Conservation (phyloP, 148 eudicot species). For the Vaccinium corymbosum region DNA sequence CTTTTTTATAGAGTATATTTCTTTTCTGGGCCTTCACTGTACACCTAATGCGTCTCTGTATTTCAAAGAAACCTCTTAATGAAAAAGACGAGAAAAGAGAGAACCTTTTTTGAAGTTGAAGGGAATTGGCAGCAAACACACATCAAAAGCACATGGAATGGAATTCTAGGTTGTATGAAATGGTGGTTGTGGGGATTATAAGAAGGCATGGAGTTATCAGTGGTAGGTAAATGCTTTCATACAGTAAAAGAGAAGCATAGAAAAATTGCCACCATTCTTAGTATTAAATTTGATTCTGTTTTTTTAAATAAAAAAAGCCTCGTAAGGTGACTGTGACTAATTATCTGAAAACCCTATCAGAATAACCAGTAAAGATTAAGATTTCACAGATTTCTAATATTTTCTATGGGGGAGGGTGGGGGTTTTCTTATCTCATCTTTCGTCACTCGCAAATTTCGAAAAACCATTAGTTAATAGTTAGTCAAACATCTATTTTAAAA, state of each 20-base stretch:
- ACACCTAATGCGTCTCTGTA: conserved; percentile 12
- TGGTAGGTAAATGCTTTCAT: conserved; percentile 58
- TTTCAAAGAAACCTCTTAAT: neutral
- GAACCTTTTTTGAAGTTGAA: conserved; percentile 19
- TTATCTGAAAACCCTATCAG: conserved; percentile 4
- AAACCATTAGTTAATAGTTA: conserved; percentile 11
- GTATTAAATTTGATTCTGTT: neutral
- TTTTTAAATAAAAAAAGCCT: neutral
- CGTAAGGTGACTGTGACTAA: conserved; percentile 26
- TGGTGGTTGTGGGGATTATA: conserved; percentile 31
- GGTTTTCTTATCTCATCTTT: neutral
- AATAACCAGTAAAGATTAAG: neutral
- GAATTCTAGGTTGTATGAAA: conserved; percentile 23
- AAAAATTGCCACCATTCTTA: conserved; percentile 6
- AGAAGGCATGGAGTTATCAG: conserved; percentile 52
- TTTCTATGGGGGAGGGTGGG: no score
- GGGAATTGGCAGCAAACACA: conserved; percentile 16
- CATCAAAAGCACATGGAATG: conserved; percentile 25
- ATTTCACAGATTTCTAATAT: neutral
- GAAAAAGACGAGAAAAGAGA: neutral
- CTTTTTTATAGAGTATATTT: conserved; percentile 1
- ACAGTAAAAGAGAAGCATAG: conserved; percentile 44
- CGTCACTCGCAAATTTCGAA: neutral
- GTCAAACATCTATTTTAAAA: conserved; percentile 22
- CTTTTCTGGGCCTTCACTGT: conserved; percentile 15